phyloP scores from a whole-genome alignment of 495 filamentous ascomycete species.

The Saxophila tyrrhenica region DNA sequence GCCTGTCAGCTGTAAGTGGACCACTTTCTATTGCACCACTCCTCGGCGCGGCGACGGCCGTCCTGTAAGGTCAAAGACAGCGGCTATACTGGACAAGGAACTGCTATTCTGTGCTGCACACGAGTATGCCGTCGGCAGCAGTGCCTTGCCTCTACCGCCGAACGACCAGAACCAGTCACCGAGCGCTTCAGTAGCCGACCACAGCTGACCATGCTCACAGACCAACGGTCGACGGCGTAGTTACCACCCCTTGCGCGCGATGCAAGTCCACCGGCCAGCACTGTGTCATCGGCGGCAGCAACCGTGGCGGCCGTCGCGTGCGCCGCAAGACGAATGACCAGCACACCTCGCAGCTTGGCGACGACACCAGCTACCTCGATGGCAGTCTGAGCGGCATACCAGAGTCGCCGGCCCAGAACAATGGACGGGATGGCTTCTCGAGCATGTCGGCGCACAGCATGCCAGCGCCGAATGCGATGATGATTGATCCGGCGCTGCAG shows the following conservation, averaged over 20 bases:
- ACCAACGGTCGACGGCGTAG: conserved; percentile 30
- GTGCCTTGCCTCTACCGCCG: too few species aligned
- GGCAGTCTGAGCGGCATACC: conserved; percentile 1
- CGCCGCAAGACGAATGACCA: conserved; percentile 31
- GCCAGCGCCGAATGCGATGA: conserved; percentile 4
- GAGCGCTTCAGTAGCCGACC: conserved; percentile 1
- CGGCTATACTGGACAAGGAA: too few species aligned
- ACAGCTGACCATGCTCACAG: conserved; percentile 16
- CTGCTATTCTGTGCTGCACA: background rate
- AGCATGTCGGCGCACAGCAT: conserved; percentile 2
- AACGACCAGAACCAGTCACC: too few species aligned
- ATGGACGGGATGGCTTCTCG: background rate
- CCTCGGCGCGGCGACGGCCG: too few species aligned
- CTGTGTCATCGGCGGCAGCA: conserved; percentile 50
- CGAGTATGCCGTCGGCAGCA: too few species aligned
- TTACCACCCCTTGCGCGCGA: conserved; percentile 44
- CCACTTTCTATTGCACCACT: too few species aligned
- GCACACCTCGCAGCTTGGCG: conserved; percentile 15
- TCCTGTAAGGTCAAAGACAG: too few species aligned
- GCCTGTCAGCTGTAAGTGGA: conserved; percentile 50
- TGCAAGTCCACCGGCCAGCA: conserved; percentile 48
- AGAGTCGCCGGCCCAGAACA: background rate
- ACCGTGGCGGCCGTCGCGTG: conserved; percentile 50
- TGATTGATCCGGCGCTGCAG: conserved; percentile 15
- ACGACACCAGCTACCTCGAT: conserved; percentile 17